phyloP scores from a whole-genome alignment of 257 asterid species.

The Perilla frutescens region DNA sequence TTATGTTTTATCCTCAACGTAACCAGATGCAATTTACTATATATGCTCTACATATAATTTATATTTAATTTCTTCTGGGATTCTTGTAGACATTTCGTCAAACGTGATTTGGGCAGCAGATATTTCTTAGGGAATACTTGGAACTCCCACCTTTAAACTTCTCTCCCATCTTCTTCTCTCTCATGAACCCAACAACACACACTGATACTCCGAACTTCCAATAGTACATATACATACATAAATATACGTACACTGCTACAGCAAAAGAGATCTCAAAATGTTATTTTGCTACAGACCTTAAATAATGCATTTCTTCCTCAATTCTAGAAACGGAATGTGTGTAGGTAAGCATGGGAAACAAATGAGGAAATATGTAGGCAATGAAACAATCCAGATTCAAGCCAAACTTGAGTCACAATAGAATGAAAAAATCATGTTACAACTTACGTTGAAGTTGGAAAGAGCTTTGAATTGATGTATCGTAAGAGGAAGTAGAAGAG shows the following conservation, averaged over 20 bases:
- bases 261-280: not conserved
- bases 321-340: no score
- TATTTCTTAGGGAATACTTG: not conserved
- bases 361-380: not conserved
- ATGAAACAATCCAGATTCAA: not conserved
- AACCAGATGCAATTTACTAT: no score
- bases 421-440: not conserved
- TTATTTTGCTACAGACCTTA: no score
- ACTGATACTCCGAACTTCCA: not conserved
- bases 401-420: not conserved
- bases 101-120: constrained; percentile 13
- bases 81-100: constrained; percentile 1
- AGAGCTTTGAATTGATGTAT: constrained; percentile 73
- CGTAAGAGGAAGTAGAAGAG: constrained; percentile 64
- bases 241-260: not conserved
- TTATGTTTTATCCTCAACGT: no score
- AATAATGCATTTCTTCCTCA: not conserved
- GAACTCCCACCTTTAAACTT: not conserved
- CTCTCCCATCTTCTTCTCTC: not conserved
- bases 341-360: not conserved
- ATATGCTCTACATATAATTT: no score
- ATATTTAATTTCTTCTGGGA: not conserved
- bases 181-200: constrained; percentile 12
- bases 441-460: constrained; percentile 72
- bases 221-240: not conserved